Base-by-base conservation (phyloP, 352 stramenopile genomes). In the Globisporangium takayamanum region DNA sequence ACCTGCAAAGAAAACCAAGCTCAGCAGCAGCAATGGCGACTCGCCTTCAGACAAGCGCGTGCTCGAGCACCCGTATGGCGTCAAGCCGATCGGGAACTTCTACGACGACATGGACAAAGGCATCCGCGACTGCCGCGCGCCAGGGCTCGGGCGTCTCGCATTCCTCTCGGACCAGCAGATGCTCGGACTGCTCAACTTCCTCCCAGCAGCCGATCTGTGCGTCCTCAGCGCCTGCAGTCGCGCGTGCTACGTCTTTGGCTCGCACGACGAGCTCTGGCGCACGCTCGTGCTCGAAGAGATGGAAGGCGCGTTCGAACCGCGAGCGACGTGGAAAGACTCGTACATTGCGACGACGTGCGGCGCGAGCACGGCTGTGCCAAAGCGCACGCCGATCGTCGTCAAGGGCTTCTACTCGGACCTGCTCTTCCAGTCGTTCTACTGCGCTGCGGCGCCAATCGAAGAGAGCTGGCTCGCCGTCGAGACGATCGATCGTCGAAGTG, bases 361-460 rank as follows among this genome's bases (percentile, higher is more conserved):
- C 57, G 45, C 1, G 53, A 54, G 25, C 53, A 52, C 48, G 37
- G 57, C 26, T 2, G 41, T 39, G 10, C 41, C 41, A 6, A 53
- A 39, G 50, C 39, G 50, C 12, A 55, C 42, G 12, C 74, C 72
- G 11, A 72, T 94, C 37, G 59, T 52, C 26, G 72, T 94, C 12
- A 46, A 73, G 18, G 82, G 82, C 10, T 76, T 96, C 54, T 96
- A 94, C 66, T 94, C 81, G n/a, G 87, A 96, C 51, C 52, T 92
- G 54, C 68, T 95, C 20, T 96, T 95, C 68, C 85, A 93, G 66
- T 80, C 85, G 50, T 94, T 89, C 67, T 92, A 90, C 64, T 94
- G 84, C 50, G 77, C 80, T 1, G 67, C 69, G 2, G 69, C 78
- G 22, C 81, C 79, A 8, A 85, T 89, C 41, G 66, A 86, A 52